A percentile compares a stretch with the other conserved stretches of the same genome.
phyloP scores from a whole-genome alignment of 2,329 filamentous ascomycete species.

The Aphanoascus verrucosus region DNA sequence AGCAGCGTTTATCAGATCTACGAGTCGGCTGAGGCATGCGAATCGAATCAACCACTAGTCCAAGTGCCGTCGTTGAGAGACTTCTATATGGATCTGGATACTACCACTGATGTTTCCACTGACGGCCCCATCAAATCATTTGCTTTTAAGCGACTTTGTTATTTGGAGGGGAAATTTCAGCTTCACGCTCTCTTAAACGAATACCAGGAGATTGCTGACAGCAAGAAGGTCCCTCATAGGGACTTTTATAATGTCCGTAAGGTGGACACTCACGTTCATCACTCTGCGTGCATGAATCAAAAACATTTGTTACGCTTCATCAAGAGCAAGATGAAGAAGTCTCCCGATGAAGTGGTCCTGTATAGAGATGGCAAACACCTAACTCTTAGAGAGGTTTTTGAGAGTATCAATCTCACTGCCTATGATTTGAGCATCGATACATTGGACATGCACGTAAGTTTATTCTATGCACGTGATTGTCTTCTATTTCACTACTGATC shows the following conservation, averaged over 20 bases:
- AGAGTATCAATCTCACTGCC: slow-evolving; percentile 92
- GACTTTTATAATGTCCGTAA: slow-evolving; percentile 99
- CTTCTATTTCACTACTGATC: slow-evolving; percentile 2
- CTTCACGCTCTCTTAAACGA: slow-evolving; percentile 88
- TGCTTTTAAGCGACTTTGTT: slow-evolving; percentile 86
- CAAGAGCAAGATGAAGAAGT: slow-evolving; percentile 99
- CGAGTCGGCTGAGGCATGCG: slow-evolving; percentile 53
- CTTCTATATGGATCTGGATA: slow-evolving; percentile 90
- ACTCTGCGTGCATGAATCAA: slow-evolving; percentile 99
- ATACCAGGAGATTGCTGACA: slow-evolving; percentile 95
- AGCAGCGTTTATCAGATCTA: slow-evolving; percentile 90
- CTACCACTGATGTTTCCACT: slow-evolving; percentile 76
- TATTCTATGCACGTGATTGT: not conserved
- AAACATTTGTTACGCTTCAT: slow-evolving; percentile 97
- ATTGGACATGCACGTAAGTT: slow-evolving; percentile 87
- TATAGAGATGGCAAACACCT: slow-evolving; percentile 86
- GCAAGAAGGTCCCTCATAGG: slow-evolving; percentile 91
- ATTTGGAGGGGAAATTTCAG: slow-evolving; percentile 94
- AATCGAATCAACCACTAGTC: slow-evolving; percentile 59
- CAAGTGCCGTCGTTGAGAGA: slow-evolving; percentile 85
- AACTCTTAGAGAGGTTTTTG: slow-evolving; percentile 85
- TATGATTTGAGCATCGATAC: slow-evolving; percentile 98
- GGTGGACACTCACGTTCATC: slow-evolving; percentile 97
- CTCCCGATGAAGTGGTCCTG: slow-evolving; percentile 82
- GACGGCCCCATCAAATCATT: slow-evolving; percentile 96